Evolutionary conservation across 768 basidiomycete genomes (phyloP).

Genomic region (Pleurotus ostreatus): DNA sequence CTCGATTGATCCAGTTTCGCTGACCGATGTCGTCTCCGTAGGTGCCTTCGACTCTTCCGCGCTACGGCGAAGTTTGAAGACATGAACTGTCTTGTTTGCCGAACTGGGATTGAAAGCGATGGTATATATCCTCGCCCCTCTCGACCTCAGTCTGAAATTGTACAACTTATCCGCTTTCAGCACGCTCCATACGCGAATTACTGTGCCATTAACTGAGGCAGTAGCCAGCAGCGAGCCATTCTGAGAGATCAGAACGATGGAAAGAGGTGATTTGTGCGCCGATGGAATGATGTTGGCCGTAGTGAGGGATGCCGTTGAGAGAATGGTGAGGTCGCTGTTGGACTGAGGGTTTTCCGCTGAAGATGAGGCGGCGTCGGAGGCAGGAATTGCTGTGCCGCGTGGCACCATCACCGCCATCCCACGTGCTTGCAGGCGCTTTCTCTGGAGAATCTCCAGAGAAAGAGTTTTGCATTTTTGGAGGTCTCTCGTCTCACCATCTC

Average conservation of each 20-base stretch:
- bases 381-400: slow-evolving; percentile 12
- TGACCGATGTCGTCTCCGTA: slow-evolving; percentile 33
- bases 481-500: too few relatives aligned
- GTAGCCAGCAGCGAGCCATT: slow-evolving; percentile 90
- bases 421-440: too few relatives aligned
- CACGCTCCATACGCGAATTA: slow-evolving; percentile 91
- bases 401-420: too few relatives aligned
- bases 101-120: slow-evolving; percentile 81
- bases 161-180: slow-evolving; percentile 92
- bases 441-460: too few relatives aligned
- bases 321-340: slow-evolving; percentile 84
- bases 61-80: slow-evolving; percentile 73
- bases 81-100: slow-evolving; percentile 93
- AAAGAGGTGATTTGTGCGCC: slow-evolving; percentile 93
- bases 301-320: slow-evolving; percentile 88
- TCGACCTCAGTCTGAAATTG: slow-evolving; percentile 89
- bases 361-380: slow-evolving; percentile 31
- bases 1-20: slow-evolving; percentile 65
- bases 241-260: slow-evolving; percentile 80
- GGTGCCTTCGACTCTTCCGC: slow-evolving; percentile 14
- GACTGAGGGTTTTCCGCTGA: slow-evolving; percentile 25
- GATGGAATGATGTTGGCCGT: slow-evolving; percentile 92
- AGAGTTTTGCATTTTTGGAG: too few relatives aligned
- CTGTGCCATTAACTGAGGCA: slow-evolving; percentile 92
- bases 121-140: slow-evolving; percentile 81